Evolutionary conservation across 2,329 filamentous ascomycete species (phyloP), one percentile per base, ranked within the genome.

Genomic region (Parascedosporium putredinis): DNA sequence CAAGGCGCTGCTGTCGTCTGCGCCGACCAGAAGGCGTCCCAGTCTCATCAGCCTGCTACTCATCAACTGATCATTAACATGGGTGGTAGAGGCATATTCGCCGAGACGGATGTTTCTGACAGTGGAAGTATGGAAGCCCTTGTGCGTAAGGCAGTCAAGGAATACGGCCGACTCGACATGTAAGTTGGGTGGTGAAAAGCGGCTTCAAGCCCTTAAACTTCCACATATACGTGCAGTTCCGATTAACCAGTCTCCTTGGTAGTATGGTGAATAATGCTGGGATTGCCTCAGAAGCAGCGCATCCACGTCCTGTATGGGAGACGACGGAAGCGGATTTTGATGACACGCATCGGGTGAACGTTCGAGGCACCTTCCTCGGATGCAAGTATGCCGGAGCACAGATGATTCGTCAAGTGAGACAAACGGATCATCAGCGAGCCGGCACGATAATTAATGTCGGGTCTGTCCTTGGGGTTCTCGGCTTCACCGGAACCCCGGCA

Each of bases 371-470:
- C 2, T 71, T 69, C 46, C 56, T 71, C 3, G 61, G 62, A 0
- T 68, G 62, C 51, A 78, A 76, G 46, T 72, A 70, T 53, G 69
- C 69, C 1, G 59, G 64, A 1, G 50, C 52, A 1, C 74, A 76
- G 53, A 77, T 79, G 72, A 59, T 76, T 9, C 60, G 62, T 5
- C 76, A 80, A 53, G 60, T 67, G 0, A 64, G 62, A 1, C 58
- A 63, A 3, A 51, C 54, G 2, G 58, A 54, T 2, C 68, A 71
- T 14, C 66, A 72, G 43, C 54, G 70, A 36, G 33, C 14, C 9
- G 14, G 33, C 33, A 36, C 18, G 5, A 36, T 36, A 14, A 36
- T n/a, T 36, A 36, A n/a, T 36, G 33, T 16, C 10, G 18, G 33
- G n/a, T n/a, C n/a, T 16, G 18, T 36, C 7, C 6, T n/a, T 14